Percentiles rank a stretch among this genome's conserved stretches.
Evolutionary conservation across 1,139 yeast genomes (phyloP).

Genomic region (Meyerozyma smithsonii): DNA sequence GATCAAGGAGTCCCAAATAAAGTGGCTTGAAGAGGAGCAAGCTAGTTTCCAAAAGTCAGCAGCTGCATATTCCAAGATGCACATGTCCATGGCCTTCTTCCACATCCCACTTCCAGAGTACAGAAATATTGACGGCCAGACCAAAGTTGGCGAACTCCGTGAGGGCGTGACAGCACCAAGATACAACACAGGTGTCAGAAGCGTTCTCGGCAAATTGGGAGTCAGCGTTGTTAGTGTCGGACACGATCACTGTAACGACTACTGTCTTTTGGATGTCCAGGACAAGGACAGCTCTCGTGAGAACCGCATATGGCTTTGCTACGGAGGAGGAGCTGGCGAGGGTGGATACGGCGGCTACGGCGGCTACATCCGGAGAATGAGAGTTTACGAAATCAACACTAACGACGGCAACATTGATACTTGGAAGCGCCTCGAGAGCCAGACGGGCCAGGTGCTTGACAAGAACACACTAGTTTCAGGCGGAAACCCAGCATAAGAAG

Average conservation of each 20-base stretch:
- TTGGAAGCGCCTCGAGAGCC: conserved; percentile 67
- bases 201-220: conserved; percentile 54
- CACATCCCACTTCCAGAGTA: conserved; percentile 92
- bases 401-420: conserved; percentile 48
- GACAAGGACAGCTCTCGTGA: conserved; percentile 19
- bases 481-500: neutral
- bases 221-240: conserved; percentile 78
- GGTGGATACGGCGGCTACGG: conserved; percentile 95
- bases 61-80: conserved; percentile 34
- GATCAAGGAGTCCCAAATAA: conserved; percentile 69
- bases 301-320: conserved; percentile 74
- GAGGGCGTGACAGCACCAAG: conserved; percentile 81
- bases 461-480: conserved; percentile 39
- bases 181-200: conserved; percentile 62
- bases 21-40: conserved; percentile 47
- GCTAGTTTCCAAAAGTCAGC: conserved; percentile 25
- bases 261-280: conserved; percentile 53
- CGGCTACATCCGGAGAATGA: conserved; percentile 70
- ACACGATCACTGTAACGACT: conserved; percentile 94
- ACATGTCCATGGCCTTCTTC: conserved; percentile 80
- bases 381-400: conserved; percentile 66
- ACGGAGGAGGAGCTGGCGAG: conserved; percentile 90
- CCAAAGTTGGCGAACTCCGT: conserved; percentile 52
- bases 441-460: conserved; percentile 51
- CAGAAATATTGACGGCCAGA: conserved; percentile 40